These are phyloP conservation scores for Sporothrix schenckii DNA, from an alignment of 2,329 filamentous ascomycete species.

Conservation along the genomic window DNA sequence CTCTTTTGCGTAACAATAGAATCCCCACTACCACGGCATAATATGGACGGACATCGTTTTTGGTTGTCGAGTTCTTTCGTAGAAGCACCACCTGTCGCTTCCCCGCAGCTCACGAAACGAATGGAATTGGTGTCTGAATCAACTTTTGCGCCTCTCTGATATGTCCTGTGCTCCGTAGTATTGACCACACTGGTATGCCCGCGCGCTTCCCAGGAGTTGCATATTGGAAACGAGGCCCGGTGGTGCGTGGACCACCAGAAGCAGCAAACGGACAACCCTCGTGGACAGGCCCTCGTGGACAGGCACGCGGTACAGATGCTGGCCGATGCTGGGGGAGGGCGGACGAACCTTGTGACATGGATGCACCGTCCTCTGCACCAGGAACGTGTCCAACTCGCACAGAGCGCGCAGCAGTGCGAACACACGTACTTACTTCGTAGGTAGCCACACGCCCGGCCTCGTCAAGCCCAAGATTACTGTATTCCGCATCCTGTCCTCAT, in stretches of 20 bases:
- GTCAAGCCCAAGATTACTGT: neutral
- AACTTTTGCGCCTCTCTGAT: neutral
- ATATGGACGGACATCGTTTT: neutral
- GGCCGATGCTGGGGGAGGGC: neutral
- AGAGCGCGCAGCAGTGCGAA: neutral
- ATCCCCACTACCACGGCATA: constrained; percentile 2
- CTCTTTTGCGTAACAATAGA: constrained; percentile 13
- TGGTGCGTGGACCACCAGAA: constrained; percentile 1
- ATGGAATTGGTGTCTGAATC: neutral
- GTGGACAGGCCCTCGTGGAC: constrained; percentile 7
- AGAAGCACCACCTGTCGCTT: neutral
- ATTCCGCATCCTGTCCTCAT: neutral
- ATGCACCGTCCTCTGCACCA: constrained; percentile 29
- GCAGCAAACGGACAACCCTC: neutral
- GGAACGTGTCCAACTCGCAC: constrained; percentile 12
- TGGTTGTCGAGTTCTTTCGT: neutral
- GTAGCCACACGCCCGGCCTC: neutral
- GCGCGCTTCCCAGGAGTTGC: constrained; percentile 5
- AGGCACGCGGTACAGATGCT: constrained; percentile 22
- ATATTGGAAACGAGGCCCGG: constrained; percentile 18
- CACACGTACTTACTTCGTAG: too few species aligned
- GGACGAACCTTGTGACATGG: constrained; percentile 24
- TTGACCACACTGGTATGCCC: neutral
- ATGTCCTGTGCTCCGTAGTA: neutral
- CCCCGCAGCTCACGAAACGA: neutral